Evolutionary conservation across 495 filamentous ascomycete species (phyloP), one percentile per base, ranked within the genome.

Genomic region (Lichenothelia convexa): DNA sequence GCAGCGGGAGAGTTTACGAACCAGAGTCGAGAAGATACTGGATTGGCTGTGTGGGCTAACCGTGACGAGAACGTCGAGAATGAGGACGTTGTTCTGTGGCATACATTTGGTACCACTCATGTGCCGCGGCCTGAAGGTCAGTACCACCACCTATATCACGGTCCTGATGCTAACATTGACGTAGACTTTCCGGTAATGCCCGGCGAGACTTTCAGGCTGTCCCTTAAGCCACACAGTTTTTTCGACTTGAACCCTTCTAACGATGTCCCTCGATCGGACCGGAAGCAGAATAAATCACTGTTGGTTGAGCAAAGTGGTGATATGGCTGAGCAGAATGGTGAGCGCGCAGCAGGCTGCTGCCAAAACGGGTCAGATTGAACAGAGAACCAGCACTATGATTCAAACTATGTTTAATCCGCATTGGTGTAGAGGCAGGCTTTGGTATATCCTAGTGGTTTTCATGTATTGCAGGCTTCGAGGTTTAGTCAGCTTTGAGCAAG

Each of bases 1-100:
- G 73, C 85, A 0, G 83, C 75, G 5, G 85, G 85, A 4, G 68
- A 75, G 49, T 93, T 86, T 52, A 93, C 85, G 3, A 80, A 92
- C 43, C 86, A 93, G 59, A 80, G 74, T 18, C 61, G 68, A 19
- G 70, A 68, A 11, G 79, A 75, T 12, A 61, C 55, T 6, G 65
- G 59, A 5, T 55, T 62, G 21, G 45, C 56, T 6, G 19, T 44
- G 3, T 62, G 59, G 59, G 58, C 56, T 11, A 44, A 54, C 19
- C 31, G 59, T 32, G 50, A 49, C 31, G 59, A 63, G 7, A 48
- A 49, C 32, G 51, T 63, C 27, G 50, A 51, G 33, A 57, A 63
- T 36, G 44, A 47, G 18, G 59, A 63, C 45, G 35, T 63, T 22
- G 59, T 63, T 17, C 36, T 63, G 5, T 63, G 45, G 35, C 44